A percentile compares a stretch with the other conserved stretches of the same genome.
Evolutionary conservation across 2,329 filamentous ascomycete species (phyloP).

Genomic region (Nemania sp.): DNA sequence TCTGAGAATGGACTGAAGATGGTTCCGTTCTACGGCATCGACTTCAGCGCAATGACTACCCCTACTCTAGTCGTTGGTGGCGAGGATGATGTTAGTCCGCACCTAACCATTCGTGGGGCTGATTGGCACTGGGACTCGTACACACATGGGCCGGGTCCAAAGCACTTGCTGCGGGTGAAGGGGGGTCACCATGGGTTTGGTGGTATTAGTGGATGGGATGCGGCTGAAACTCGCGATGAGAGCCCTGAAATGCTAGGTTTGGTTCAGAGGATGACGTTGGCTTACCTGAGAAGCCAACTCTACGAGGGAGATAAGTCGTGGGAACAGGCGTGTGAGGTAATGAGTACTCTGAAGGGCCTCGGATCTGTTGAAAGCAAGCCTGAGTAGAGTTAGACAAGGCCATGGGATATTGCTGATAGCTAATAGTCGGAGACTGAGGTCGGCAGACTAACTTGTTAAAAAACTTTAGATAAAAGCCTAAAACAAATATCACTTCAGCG

Average conservation of each 20-base stretch:
- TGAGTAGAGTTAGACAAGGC: background rate
- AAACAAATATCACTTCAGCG: too few relatives aligned
- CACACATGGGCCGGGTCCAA: constrained; percentile 49
- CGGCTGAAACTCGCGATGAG: constrained; percentile 52
- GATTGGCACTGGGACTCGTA: constrained; percentile 58
- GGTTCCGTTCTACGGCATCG: constrained; percentile 51
- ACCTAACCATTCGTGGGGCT: constrained; percentile 51
- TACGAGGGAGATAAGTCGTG: constrained; percentile 52
- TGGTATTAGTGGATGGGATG: constrained; percentile 55
- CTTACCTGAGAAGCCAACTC: constrained; percentile 54
- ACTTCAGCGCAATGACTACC: constrained; percentile 52
- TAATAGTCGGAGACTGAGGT: background rate
- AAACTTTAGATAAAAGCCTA: too few relatives aligned
- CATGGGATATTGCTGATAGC: background rate
- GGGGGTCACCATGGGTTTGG: constrained; percentile 53
- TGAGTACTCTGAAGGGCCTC: constrained; percentile 45
- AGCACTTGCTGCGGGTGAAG: constrained; percentile 52
- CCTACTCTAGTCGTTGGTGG: constrained; percentile 55
- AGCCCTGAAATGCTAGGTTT: constrained; percentile 51
- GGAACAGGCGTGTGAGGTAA: constrained; percentile 47
- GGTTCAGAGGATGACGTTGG: constrained; percentile 55
- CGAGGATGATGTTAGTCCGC: constrained; percentile 53
- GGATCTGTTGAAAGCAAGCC: constrained; percentile 51
- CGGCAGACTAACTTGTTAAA: background rate
- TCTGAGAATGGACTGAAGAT: constrained; percentile 47